Base-by-base conservation (phyloP, 805 yeast genomes). In the Yarrowia phangngaensis region DNA sequence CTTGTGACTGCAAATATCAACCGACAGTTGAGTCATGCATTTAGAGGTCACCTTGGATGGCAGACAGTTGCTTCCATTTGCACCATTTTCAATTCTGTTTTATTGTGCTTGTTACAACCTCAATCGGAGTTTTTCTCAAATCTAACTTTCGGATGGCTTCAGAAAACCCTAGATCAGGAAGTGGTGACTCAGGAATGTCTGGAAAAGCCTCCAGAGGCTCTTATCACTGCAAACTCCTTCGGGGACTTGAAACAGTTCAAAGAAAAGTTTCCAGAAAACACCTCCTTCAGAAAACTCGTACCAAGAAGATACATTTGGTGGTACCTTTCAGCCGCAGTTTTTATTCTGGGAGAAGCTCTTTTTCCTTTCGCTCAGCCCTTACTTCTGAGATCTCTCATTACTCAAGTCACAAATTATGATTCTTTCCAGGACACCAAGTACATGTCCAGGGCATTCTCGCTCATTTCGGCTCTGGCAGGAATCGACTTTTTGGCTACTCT, bases 401-500 rank as follows among this genome's bases (percentile, higher is more conserved):
- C 54, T 19, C 79, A 73, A 57, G 80, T 79, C 40, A 69, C 72
- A 28, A 72, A 70, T 16, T 70, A 72, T 52, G 48, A 41, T 9
- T 27, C 15, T 16, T 11, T 29, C 14, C 28, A 22, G 3, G 55
- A 60, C 27, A 61, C 65, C 29, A 20, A 57, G 27, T 92, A 94
- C 6, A 66, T 84, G 20, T 73, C 86, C 1, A 75, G 71, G 58
- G 95, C 95, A 22, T 76, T 82, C 53, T 76, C 82, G 79, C 78
- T 86, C 59, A 82, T 88, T 1, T 58, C 75, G 2, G 75, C 78
- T 2, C 85, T 87, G 92, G 85, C 86, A 59, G 59, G 76, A 4
- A 77, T 82, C 4, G 81, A 92, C 9, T 73, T 84, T 14, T 58
- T 76, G 13, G 92, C 84, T 67, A 84, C 95, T 4, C 78, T 80